Conservation (phyloP, 495 filamentous ascomycete genomes). For the Darksidea phi region DNA sequence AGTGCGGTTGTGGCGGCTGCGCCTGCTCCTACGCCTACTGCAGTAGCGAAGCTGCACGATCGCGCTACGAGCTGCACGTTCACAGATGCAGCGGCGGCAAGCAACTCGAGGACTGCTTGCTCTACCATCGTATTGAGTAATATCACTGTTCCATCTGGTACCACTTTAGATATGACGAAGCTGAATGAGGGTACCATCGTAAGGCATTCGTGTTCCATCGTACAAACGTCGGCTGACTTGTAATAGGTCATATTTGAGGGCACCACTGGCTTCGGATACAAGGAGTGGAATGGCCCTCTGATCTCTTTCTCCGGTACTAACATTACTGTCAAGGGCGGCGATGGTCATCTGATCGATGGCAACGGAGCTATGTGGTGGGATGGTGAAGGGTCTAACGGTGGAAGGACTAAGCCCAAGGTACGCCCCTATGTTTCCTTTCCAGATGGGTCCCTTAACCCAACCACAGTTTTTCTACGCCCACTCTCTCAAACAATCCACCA, state of each 20-base stretch:
- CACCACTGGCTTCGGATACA: conserved; percentile 51
- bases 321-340: conserved; percentile 50
- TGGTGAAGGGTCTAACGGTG: conserved; percentile 52
- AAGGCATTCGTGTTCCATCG: no score
- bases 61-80: conserved; percentile 45
- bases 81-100: conserved; percentile 44
- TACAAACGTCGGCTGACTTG: conserved; percentile 34
- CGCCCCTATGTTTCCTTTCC: no score
- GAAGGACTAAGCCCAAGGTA: conserved; percentile 51
- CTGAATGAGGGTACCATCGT: conserved; percentile 48
- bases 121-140: conserved; percentile 48
- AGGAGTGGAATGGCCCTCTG: conserved; percentile 53
- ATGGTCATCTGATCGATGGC: conserved; percentile 48
- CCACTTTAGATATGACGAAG: conserved; percentile 50
- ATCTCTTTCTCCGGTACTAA: conserved; percentile 51
- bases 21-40: conserved; percentile 5
- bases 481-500: conserved; percentile 42
- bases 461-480: conserved; percentile 53
- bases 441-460: not conserved
- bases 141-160: conserved; percentile 50
- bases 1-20: conserved; percentile 14
- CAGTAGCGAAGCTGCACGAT: conserved; percentile 9
- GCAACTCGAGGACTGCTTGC: conserved; percentile 47
- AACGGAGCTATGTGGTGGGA: conserved; percentile 55
- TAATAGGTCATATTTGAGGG: conserved; percentile 52